phyloP scores from a whole-genome alignment of 2,329 filamentous ascomycete genomes.

The Curvularia sp. region DNA sequence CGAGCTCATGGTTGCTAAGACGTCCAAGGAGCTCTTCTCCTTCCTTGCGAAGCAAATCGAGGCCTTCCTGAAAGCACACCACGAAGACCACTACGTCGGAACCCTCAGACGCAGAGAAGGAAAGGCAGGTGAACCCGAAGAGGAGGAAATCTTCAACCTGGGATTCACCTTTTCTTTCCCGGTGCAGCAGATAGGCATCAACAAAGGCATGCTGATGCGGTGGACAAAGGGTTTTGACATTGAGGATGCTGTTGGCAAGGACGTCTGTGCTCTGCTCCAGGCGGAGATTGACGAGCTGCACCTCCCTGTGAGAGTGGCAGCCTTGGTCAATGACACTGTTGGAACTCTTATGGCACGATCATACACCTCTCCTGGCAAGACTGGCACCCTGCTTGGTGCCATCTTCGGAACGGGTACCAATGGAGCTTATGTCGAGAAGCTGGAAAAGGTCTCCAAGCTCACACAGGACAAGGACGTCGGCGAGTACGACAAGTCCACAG shows the following conservation, averaged over 20 bases:
- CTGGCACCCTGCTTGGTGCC: constrained; percentile 85
- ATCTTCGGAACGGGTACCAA: constrained; percentile 99
- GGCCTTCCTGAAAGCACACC: constrained; percentile 83
- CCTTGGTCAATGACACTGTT: constrained; percentile 96
- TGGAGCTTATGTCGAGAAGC: constrained; percentile 94
- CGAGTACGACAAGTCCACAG: constrained; percentile 79
- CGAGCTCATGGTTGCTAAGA: constrained; percentile 88
- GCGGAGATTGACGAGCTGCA: constrained; percentile 84
- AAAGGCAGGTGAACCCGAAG: constrained; percentile 62
- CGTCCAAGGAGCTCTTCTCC: constrained; percentile 83
- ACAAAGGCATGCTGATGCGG: constrained; percentile 90
- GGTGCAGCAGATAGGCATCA: constrained; percentile 91
- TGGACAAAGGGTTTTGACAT: constrained; percentile 99
- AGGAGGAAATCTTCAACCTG: constrained; percentile 85
- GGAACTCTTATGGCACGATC: constrained; percentile 97
- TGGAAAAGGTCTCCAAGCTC: constrained; percentile 82
- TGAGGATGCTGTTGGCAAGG: constrained; percentile 89
- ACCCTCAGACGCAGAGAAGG: constrained; percentile 70
- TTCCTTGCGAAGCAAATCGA: constrained; percentile 96
- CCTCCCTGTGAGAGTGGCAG: constrained; percentile 92
- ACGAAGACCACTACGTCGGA: constrained; percentile 83
- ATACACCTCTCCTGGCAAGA: constrained; percentile 89
- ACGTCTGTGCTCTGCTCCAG: constrained; percentile 91
- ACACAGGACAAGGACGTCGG: constrained; percentile 51
- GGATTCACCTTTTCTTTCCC: constrained; percentile 99